Evolutionary conservation across 2,329 filamentous ascomycete genomes (phyloP), one percentile per base, ranked within the genome.

Genomic region (Xylaria hypoxylon): DNA sequence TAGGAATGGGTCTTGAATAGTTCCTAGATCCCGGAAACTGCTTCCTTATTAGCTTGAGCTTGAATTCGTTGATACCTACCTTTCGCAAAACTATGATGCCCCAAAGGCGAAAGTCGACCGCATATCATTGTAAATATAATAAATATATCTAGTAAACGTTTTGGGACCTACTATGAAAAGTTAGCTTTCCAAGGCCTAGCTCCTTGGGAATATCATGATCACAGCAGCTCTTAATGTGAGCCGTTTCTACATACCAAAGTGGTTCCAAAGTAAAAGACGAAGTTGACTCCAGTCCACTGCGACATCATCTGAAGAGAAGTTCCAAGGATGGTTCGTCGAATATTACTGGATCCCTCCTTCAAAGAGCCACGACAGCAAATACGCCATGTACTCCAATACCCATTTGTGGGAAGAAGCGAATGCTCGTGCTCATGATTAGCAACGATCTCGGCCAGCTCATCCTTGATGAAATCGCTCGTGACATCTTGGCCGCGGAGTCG

Each of bases 361-460:
- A 93, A 83, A 72, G 88, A 86, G 71, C 92, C 87, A 68, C 76
- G 87, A 80, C 92, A 88, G 85, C 88, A 90, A 76, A 85, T 87
- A 72, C 82, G 79, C 93, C 93, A 96, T 76, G 85, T 86, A 73
- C 82, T 82, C 77, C 90, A 83, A 85, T 90, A 93, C 73, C 86
- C 86, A 71, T 83, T 83, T 71, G 85, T 79, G 69, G 91, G 90
- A 65, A 92, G 89, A 65, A 90, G 81, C 56, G 87, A 82, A 73
- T 90, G 84, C 84, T 97, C 94, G 78, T 95, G 94, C 81, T 92
- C 92, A 80, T 95, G 88, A 85, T 96, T 97, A 83, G 93, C 93
- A 66, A 96, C 86, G 71, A 97, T 93, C 82, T 97, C 93, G 48
- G 91, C 87, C 51, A 96, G 85, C 81, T 97, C 93, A 68, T 87